phyloP scores from a whole-genome alignment of 1,284 basidiomycete genomes.

The Ustilago sp. region DNA sequence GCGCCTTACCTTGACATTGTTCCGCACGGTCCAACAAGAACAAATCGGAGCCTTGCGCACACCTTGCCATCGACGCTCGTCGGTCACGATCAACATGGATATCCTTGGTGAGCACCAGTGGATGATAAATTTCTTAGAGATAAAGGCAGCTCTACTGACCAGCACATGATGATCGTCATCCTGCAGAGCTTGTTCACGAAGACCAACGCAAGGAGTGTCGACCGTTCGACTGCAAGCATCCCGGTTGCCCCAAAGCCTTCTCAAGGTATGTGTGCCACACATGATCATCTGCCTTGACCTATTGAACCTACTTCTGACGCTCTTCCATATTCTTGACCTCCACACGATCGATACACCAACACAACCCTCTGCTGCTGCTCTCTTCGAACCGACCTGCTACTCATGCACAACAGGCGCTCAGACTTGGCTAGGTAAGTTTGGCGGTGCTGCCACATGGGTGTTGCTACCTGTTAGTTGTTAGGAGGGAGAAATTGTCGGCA shows the following conservation, averaged over 20 bases:
- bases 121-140: background rate
- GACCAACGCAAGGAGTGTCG: constrained; percentile 55
- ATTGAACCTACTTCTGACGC: background rate
- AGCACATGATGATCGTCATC: background rate
- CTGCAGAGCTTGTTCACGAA: constrained; percentile 59
- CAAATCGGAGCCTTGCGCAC: background rate
- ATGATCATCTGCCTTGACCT: too few relatives aligned
- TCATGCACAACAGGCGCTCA: constrained; percentile 37
- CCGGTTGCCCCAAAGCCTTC: constrained; percentile 60
- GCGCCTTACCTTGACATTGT: background rate
- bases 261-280: constrained; percentile 38
- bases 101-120: constrained; percentile 46
- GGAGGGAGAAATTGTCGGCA: background rate
- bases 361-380: background rate
- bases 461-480: too few relatives aligned
- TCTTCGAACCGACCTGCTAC: background rate
- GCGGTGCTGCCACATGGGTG: background rate
- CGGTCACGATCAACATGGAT: constrained; percentile 37
- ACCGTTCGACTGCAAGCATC: constrained; percentile 54
- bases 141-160: background rate
- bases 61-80: background rate
- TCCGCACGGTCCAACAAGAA: background rate
- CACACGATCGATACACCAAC: background rate
- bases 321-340: background rate
- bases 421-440: constrained; percentile 55